Base-by-base conservation (phyloP, 177 flowering plant species). In the Vitis hybrid region DNA sequence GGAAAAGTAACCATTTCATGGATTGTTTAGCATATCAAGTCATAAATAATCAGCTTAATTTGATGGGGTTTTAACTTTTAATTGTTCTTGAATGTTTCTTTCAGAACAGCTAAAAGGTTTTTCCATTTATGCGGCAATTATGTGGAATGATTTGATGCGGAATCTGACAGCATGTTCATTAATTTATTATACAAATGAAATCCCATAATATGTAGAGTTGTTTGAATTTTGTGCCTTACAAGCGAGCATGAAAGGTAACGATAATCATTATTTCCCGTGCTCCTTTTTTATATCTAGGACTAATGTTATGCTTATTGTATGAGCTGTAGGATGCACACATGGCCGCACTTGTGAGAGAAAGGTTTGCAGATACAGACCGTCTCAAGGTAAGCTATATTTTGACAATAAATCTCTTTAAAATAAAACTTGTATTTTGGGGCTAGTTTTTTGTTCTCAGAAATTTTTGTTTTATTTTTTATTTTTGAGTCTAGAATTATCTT, bases 241-340 rank as follows among this genome's bases (percentile, higher is more conserved):
- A 27, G 63, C 41, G 8, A 60, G 2, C 6, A 12, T 54, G 17
- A 54, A 7, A 54, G n/a, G 17, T 15, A 54, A 15, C 1, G 2
- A 7, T 27, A 15, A 7, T 60, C 18, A 18, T 18, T 18, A 18
- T 18, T 18, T 18, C 18, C 18, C 18, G 1, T 18, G 18, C 18
- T 18, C 18, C 18, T 18, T 18, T 18, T 18, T 18, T 18, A 18
- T 18, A 18, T 18, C 18, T 18, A 18, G 18, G 18, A 18, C 18
- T 18, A 18, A 18, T 18, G 18, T 18, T 18, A 18, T 18, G 18
- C 18, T 18, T 18, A 18, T 18, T 18, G 18, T 63, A 12, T 81
- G 69, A 24, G 24, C 7, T 79, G 65, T 71, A 94, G 98, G 99
- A 96, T 83, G 84, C 89, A 14, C 85, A 93, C 65, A 94, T 94